These are phyloP conservation scores for Tetrahymena malaccensis DNA, from an alignment of 73 alveolate species.

Conservation along the genomic window DNA sequence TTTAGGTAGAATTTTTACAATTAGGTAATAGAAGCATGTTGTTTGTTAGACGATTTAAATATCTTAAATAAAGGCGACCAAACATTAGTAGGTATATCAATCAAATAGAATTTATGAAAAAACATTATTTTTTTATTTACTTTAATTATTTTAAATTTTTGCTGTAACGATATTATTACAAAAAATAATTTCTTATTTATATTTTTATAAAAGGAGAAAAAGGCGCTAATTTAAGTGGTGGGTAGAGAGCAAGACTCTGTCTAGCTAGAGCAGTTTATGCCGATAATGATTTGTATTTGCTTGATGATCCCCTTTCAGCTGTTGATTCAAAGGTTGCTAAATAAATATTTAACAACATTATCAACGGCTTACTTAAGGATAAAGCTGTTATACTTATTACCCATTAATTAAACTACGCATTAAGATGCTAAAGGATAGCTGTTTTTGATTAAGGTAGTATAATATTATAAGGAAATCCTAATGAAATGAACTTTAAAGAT, in stretches of 20 bases:
- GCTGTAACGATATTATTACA: too few species aligned
- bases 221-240: conserved; percentile 61
- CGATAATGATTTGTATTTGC: conserved; percentile 41
- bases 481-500: background rate
- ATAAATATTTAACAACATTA: conserved; percentile 71
- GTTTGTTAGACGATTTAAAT: conserved; percentile 36
- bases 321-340: conserved; percentile 90
- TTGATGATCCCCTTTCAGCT: conserved; percentile 88
- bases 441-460: conserved; percentile 25
- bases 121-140: background rate
- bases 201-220: conserved; percentile 62
- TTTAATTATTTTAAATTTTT: too few species aligned
- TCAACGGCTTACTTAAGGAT: conserved; percentile 62
- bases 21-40: conserved; percentile 9
- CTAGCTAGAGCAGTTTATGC: conserved; percentile 64
- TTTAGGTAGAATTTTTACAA: conserved; percentile 32
- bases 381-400: conserved; percentile 60
- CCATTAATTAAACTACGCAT: conserved; percentile 50
- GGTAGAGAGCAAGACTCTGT: conserved; percentile 56
- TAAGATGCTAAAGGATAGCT: conserved; percentile 30
- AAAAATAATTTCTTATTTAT: too few species aligned
- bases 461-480: conserved; percentile 23
- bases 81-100: conserved; percentile 34
- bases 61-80: conserved; percentile 39
- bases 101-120: too few species aligned